phyloP scores from a whole-genome alignment of 768 basidiomycete species.

The Phylloporus sp. region DNA sequence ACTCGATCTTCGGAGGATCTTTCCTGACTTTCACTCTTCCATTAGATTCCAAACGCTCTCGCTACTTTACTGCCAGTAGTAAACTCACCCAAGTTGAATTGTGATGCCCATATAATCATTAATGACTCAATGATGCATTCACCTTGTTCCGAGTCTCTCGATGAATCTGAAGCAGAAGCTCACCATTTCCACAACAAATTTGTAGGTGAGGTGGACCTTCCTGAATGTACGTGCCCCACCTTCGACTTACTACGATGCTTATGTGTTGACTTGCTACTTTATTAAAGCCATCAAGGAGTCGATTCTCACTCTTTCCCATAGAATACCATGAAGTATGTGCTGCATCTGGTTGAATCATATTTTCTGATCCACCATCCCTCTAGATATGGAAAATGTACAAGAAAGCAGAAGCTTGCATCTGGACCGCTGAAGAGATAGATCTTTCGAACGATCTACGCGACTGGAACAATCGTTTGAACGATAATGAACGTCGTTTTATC shows the following conservation, averaged over 20 bases:
- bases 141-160: neutral
- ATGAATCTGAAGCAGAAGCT: neutral
- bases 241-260: neutral
- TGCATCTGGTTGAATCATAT: neutral
- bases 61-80: conserved; percentile 6
- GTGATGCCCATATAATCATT: neutral
- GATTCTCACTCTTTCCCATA: conserved; percentile 92
- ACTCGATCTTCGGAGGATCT: neutral
- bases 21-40: neutral
- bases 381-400: conserved; percentile 97
- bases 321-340: conserved; percentile 76
- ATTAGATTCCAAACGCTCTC: conserved; percentile 3
- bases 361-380: neutral
- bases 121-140: conserved; percentile 1
- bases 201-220: conserved; percentile 18
- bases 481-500: conserved; percentile 81
- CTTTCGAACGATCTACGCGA: conserved; percentile 80
- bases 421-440: conserved; percentile 91
- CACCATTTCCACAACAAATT: conserved; percentile 1
- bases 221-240: conserved; percentile 11
- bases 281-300: conserved; percentile 64
- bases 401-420: conserved; percentile 88
- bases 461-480: conserved; percentile 76
- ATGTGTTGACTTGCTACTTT: conserved; percentile 37
- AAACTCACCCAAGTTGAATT: neutral